Conservation (phyloP, 495 filamentous ascomycete genomes). For the Penicillium goetzii region DNA sequence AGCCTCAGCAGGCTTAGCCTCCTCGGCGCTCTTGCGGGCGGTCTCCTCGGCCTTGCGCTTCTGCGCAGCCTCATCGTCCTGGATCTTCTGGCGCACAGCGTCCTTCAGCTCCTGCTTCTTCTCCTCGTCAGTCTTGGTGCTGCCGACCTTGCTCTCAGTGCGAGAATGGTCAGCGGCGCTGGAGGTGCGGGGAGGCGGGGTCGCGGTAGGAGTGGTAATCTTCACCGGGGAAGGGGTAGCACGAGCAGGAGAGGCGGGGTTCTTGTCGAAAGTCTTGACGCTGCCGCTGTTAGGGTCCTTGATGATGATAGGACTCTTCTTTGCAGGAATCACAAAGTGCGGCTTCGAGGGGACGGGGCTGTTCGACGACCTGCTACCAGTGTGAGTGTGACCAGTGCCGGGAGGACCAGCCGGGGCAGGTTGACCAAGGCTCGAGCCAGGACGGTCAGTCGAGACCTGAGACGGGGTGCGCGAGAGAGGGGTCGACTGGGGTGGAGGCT, state of each 20-base stretch:
- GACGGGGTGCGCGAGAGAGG: constrained; percentile 84
- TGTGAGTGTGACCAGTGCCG: constrained; percentile 61
- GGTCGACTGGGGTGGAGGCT: constrained; percentile 57
- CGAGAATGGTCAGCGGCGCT: constrained; percentile 61
- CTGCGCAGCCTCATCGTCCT: constrained; percentile 56
- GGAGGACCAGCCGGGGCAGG: constrained; percentile 62
- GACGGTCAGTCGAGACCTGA: constrained; percentile 76
- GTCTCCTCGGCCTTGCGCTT: constrained; percentile 55
- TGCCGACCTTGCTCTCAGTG: constrained; percentile 57
- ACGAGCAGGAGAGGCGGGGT: constrained; percentile 57
- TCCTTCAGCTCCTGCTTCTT: constrained; percentile 70
- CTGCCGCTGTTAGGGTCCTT: constrained; percentile 75
- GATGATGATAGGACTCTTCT: constrained; percentile 75
- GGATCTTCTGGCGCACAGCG: constrained; percentile 64
- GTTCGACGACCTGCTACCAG: constrained; percentile 58
- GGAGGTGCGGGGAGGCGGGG: constrained; percentile 59
- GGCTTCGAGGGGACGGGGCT: constrained; percentile 54
- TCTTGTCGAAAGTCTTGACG: constrained; percentile 62
- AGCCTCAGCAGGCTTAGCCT: constrained; percentile 45
- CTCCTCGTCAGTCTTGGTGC: constrained; percentile 67
- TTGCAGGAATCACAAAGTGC: constrained; percentile 59
- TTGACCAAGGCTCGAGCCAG: constrained; percentile 77
- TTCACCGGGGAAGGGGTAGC: constrained; percentile 62
- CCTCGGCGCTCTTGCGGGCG: constrained; percentile 53
- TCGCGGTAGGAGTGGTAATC: constrained; percentile 64